phyloP scores from a whole-genome alignment of 2,329 filamentous ascomycete genomes.

The Zymoseptoria crescenta region DNA sequence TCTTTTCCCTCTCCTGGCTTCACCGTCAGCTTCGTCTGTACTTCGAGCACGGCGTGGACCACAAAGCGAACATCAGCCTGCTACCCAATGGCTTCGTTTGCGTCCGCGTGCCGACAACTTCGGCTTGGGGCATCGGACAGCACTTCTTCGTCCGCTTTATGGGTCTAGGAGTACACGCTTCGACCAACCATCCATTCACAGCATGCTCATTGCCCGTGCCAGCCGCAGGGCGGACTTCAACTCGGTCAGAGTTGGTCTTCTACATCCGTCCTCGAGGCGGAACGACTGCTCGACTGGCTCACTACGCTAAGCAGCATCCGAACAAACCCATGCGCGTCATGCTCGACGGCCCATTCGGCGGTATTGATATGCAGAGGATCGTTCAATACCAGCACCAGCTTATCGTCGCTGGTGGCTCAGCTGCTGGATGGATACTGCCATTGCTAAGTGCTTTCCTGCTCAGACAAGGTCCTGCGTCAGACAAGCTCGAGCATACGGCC shows the following conservation, averaged over 20 bases:
- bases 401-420: conserved; percentile 50
- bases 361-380: conserved; percentile 35
- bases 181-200: conserved; percentile 49
- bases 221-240: conserved; percentile 10
- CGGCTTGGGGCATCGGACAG: conserved; percentile 46
- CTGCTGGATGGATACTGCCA: conserved; percentile 46
- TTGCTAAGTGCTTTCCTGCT: conserved; percentile 37
- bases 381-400: conserved; percentile 38
- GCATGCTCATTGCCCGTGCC: conserved; percentile 42
- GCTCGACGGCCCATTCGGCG: conserved; percentile 54
- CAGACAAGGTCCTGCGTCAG: neutral
- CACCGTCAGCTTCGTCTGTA: conserved; percentile 42
- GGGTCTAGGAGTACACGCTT: conserved; percentile 35
- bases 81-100: conserved; percentile 37
- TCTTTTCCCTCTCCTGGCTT: conserved; percentile 44
- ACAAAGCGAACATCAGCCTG: conserved; percentile 36
- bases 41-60: conserved; percentile 44
- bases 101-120: conserved; percentile 38
- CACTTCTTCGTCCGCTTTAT: conserved; percentile 50
- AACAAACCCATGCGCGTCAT: conserved; percentile 38
- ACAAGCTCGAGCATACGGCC: neutral
- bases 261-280: conserved; percentile 46
- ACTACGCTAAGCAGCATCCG: conserved; percentile 25
- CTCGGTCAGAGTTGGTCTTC: conserved; percentile 41
- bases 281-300: conserved; percentile 42